Conservation (phyloP, 352 stramenopile genomes). For the Globisporangium yorkense region DNA sequence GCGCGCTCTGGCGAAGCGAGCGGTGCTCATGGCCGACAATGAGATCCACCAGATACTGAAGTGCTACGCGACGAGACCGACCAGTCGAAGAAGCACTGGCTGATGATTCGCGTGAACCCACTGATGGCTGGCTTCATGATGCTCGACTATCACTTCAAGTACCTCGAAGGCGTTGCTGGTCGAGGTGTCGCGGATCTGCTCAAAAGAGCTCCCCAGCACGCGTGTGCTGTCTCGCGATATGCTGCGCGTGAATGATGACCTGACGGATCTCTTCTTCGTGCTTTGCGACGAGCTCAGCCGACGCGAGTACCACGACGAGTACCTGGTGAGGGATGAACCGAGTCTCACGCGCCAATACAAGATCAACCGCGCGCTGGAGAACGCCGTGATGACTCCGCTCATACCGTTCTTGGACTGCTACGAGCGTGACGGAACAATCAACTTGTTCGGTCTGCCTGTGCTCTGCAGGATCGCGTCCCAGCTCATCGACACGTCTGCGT, state of each 20-base stretch:
- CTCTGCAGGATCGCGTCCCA: not conserved
- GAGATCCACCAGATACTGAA: conserved; percentile 10
- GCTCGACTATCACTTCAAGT: conserved; percentile 20
- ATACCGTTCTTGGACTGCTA: conserved; percentile 25
- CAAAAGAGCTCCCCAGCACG: conserved; percentile 18
- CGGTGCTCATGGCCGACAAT: conserved; percentile 11
- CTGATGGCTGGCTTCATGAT: conserved; percentile 23
- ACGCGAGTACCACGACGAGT: conserved; percentile 15
- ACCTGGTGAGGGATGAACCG: conserved; percentile 8
- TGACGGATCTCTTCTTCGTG: conserved; percentile 20
- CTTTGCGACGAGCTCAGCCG: conserved; percentile 22
- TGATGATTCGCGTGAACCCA: conserved; percentile 18
- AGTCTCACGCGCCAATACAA: conserved; percentile 15
- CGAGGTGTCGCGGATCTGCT: conserved; percentile 15
- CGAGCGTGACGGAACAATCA: conserved; percentile 18
- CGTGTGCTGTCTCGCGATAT: conserved; percentile 28
- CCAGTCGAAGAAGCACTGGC: conserved; percentile 2
- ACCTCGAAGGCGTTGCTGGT: conserved; percentile 17
- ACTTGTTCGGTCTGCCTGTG: conserved; percentile 6
- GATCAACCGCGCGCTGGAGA: conserved; percentile 16
- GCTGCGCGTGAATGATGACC: conserved; percentile 25
- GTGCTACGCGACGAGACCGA: conserved; percentile 9
- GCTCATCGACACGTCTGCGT: not conserved
- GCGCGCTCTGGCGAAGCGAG: conserved; percentile 10
- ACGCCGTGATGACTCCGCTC: conserved; percentile 21